Evolutionary conservation across 2,329 filamentous ascomycete genomes (phyloP), one percentile per base, ranked within the genome.

Genomic region (Colletotrichum incanum): DNA sequence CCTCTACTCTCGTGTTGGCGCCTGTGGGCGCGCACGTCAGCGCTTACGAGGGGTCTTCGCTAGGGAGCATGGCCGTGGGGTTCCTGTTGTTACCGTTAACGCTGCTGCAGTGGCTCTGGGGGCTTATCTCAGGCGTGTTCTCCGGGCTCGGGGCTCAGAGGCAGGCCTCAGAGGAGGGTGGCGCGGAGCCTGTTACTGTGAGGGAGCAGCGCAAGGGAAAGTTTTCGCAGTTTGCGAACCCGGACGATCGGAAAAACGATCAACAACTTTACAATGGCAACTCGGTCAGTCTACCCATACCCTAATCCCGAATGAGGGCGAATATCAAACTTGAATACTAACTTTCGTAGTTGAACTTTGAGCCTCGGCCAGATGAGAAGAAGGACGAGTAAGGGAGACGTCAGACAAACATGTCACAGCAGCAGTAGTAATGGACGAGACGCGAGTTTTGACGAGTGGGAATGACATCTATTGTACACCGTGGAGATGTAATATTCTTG

Each of bases 241-340:
- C 87, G 49, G 84, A 87, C 26, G 85, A 89, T 73, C 84, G 86
- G 49, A 85, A 86, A 65, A 82, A 88, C 67, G 87, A 92, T 74
- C 88, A 91, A 55, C 92, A 97, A 78, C 89, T 97, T 58, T 98
- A 98, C 79, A 98, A 98, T 78, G 95, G 95, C 1, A 98, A 98
- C 78, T 94, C 94, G 79, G 93, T 95, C 85, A 82, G 90, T 84
- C 12, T 55, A 8, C 12, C 37, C 20, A 11, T 16, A 47, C 23
- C 14, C 65, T 65, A 49, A 49, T 28, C 26, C 39, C 8, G 20
- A 14, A 9, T 6, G 18, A 26, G 31, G n/a, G n/a, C 12, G 20
- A 16, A 52, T 12, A 12, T 28, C 11, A n/a, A 11, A 41, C 37
- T 26, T 41, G 62, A 20, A 14, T 59, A 52, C 82, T 85, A 75